A percentile compares a stretch with the other conserved stretches of the same genome.
These are phyloP conservation scores for Colletotrichum sp. DNA, from an alignment of 2,329 filamentous ascomycete species.

Conservation along the genomic window DNA sequence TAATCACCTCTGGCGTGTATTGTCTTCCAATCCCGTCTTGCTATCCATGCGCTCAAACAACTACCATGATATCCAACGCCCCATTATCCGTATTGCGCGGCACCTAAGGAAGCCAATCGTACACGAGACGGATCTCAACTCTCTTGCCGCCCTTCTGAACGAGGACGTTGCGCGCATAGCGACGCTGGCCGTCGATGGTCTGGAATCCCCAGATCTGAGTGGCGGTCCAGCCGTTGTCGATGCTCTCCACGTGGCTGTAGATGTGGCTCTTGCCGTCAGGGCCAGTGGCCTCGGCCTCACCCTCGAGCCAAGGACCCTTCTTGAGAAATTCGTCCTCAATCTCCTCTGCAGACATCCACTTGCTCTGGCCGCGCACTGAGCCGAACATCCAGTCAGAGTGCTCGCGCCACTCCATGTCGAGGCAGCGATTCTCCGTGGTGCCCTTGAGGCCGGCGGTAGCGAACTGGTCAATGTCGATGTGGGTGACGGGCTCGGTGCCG, in stretches of 20 bases:
- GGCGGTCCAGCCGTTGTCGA: constrained; percentile 59
- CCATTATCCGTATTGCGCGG: neutral
- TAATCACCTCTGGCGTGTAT: neutral
- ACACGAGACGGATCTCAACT: constrained; percentile 58
- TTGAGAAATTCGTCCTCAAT: constrained; percentile 62
- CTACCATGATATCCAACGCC: neutral
- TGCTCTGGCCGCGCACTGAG: constrained; percentile 64
- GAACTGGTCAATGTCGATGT: constrained; percentile 76
- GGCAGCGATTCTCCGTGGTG: constrained; percentile 60
- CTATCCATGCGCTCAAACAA: neutral
- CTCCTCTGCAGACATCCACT: constrained; percentile 52
- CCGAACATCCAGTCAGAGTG: constrained; percentile 86
- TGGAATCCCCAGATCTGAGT: constrained; percentile 68
- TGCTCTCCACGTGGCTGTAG: constrained; percentile 64
- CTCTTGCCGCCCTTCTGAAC: constrained; percentile 55
- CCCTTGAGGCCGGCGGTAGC: constrained; percentile 74
- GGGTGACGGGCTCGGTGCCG: constrained; percentile 48
- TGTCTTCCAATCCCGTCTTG: neutral
- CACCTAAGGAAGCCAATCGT: constrained; percentile 49
- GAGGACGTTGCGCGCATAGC: constrained; percentile 58
- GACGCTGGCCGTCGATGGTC: constrained; percentile 54
- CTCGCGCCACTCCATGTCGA: constrained; percentile 59
- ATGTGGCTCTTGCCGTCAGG: constrained; percentile 68
- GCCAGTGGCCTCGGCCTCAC: constrained; percentile 52
- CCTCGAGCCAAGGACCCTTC: constrained; percentile 61